A percentile compares a stretch with the other conserved stretches of the same genome.
phyloP scores from a whole-genome alignment of 2,329 filamentous ascomycete genomes.

The Madurella fahalii region DNA sequence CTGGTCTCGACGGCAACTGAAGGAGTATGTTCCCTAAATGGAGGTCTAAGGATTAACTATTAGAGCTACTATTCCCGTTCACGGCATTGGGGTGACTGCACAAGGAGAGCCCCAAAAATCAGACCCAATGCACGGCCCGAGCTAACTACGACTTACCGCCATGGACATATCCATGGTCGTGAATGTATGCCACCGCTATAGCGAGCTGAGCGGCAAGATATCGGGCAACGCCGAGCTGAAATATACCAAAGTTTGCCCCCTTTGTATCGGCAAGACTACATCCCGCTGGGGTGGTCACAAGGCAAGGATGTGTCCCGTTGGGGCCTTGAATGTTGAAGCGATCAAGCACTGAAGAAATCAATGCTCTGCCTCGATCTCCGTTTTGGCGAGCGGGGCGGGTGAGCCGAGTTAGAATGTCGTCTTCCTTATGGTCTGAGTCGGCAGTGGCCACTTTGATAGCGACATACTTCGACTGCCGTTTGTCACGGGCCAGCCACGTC shows the following conservation, averaged over 20 bases:
- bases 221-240: slow-evolving; percentile 28
- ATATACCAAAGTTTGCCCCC: slow-evolving; percentile 17
- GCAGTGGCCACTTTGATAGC: slow-evolving; percentile 34
- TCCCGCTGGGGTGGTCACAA: slow-evolving; percentile 27
- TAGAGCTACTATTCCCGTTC: too few species aligned
- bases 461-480: slow-evolving; percentile 26
- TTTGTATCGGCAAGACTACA: slow-evolving; percentile 27
- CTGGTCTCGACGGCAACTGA: slow-evolving; percentile 20
- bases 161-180: slow-evolving; percentile 31
- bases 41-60: slow-evolving; percentile 25
- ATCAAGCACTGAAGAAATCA: slow-evolving; percentile 26
- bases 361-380: background rate
- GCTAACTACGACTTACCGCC: slow-evolving; percentile 18
- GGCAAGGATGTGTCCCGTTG: slow-evolving; percentile 30
- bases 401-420: slow-evolving; percentile 25
- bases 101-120: too few species aligned
- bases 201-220: slow-evolving; percentile 29
- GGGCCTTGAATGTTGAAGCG: slow-evolving; percentile 26
- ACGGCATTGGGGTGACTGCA: too few species aligned
- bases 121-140: too few species aligned
- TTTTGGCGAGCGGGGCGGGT: background rate
- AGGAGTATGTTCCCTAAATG: slow-evolving; percentile 36
- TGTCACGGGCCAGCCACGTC: slow-evolving; percentile 33
- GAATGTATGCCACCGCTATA: slow-evolving; percentile 31
- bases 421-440: slow-evolving; percentile 23